Evolutionary conservation across 139 green algal genomes (phyloP).

Genomic region (Chlorella sp.): DNA sequence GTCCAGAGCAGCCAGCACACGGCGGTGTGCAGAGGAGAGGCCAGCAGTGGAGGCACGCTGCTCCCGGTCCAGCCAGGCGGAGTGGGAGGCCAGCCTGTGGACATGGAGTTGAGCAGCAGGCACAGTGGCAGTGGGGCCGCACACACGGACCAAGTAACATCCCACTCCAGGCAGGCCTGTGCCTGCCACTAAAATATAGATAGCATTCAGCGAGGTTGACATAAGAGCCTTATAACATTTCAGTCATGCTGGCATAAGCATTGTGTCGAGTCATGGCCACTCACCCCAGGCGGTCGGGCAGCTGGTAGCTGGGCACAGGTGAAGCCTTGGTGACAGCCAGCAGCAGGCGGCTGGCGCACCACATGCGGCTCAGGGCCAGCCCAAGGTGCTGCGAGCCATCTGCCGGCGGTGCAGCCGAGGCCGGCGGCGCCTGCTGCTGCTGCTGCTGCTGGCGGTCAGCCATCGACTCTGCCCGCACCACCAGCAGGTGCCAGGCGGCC

Average conservation of each 20-base stretch:
- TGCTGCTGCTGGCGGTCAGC: neutral
- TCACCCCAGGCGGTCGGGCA: conserved; percentile 14
- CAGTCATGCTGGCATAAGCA: neutral
- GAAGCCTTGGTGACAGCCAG: neutral
- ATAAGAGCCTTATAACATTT: no score
- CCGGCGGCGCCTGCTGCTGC: neutral
- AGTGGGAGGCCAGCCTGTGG: neutral
- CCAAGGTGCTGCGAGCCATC: neutral
- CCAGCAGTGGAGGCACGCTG: neutral
- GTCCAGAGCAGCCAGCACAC: neutral
- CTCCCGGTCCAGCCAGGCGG: conserved; percentile 11
- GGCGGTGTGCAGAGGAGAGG: conserved; percentile 15
- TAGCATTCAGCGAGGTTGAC: no score
- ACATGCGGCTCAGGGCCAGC: conserved; percentile 4
- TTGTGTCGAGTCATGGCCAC: neutral
- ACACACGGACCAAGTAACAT: neutral
- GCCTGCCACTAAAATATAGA: no score
- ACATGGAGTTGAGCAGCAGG: neutral
- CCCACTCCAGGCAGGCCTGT: neutral
- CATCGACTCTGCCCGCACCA: neutral
- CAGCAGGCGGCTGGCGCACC: conserved; percentile 3
- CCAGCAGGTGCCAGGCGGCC: conserved; percentile 6
- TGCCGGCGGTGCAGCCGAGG: neutral
- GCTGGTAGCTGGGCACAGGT: neutral
- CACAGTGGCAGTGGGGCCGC: neutral